Base-by-base conservation (phyloP, 768 basidiomycete genomes). In the Lactarius akahatsu region DNA sequence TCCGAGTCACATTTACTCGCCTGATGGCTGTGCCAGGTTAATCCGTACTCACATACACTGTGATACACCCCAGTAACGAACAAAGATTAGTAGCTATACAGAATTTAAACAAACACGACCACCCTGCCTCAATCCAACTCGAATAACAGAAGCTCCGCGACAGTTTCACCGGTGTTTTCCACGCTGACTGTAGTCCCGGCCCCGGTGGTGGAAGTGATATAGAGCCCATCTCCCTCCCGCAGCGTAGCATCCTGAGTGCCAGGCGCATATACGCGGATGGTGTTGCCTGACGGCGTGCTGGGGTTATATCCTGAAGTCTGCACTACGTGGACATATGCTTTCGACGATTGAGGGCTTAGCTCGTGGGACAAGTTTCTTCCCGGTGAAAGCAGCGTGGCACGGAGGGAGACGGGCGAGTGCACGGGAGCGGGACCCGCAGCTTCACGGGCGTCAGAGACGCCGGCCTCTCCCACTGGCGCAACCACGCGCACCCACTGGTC, bases 141-240 rank as follows among this genome's bases (percentile, higher is more conserved):
- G 71, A 94, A 96, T 15, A 95, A 73, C 55, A 96, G 74, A 26
- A 94, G 80, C 77, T 96, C 94, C 0, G 87, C 90, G 20, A 81
- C 80, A 26, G 74, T 77, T 58, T 85, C 84, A 0, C 92, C 91
- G 2, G 81, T 78, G 70, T 93, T 96, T 74, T 85, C 82, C 1
- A 89, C 80, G 34, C 76, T 73, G 45, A 83, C 57, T 61, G 75
- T 78, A n/a, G 83, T 80, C 0, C 77, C 80, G 11, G 0, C 0
- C 77, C 80, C 15, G 0, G 77, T 75, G 2, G 78, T 82, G 0
- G 83, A 80, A 57, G 77, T 71, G 59, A 96, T 74, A 76, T 95
- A 98, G 16, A 88, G 86, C 0, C 93, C 94, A 72, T 98, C 96
- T 0, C 95, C 96, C 72, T 98, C 96, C 36, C 85, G 83, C 57